Base-by-base conservation (phyloP, 768 basidiomycete species). In the Mycena polygramma region DNA sequence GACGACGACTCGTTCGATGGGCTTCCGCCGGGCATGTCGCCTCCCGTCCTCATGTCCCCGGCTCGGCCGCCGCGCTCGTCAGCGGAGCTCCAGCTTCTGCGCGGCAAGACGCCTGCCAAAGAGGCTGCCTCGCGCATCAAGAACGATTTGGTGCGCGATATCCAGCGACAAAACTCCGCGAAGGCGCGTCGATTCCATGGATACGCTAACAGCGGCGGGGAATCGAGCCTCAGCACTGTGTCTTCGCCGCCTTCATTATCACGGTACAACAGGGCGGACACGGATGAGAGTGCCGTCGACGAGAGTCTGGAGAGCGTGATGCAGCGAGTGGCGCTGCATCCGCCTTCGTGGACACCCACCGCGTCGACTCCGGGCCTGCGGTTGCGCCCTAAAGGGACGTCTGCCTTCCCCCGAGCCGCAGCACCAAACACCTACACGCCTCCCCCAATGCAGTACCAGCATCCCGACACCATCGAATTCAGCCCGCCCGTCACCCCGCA, bases 181-280 rank as follows among this genome's bases (percentile, higher is more conserved):
- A 75, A 77, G 46, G 66, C 73, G 22, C 72, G 79, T n/a, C 74
- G 73, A 19, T 63, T 77, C 62, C 75, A 77, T 63, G 77, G 76
- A 19, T 76, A 79, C 60, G 55, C 75, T n/a, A 53, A 76, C 63
- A 77, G 80, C 41, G 74, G 76, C n/a, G 79, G 78, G 37, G 91
- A 90, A 72, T 90, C 91, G 26, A 93, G 88, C 66, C 85, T 90
- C 85, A 92, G 90, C 79, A 89, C 89, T 17, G 85, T 92, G 62
- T 87, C 90, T 1, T 89, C 90, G 2, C 91, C 91, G 8, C 93
- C 92, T 35, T 93, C 92, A 0, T 82, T 94, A 17, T 89, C 91
- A 17, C 84, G 88, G n/a, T 94, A 93, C 74, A 83, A 79, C n/a
- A 82, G 83, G 10, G 80, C 80, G 49, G 79, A 82, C n/a, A 77